These are phyloP conservation scores for Sugiyamaella xylanicola DNA, from an alignment of 1,139 yeast genomes.

Conservation along the genomic window DNA sequence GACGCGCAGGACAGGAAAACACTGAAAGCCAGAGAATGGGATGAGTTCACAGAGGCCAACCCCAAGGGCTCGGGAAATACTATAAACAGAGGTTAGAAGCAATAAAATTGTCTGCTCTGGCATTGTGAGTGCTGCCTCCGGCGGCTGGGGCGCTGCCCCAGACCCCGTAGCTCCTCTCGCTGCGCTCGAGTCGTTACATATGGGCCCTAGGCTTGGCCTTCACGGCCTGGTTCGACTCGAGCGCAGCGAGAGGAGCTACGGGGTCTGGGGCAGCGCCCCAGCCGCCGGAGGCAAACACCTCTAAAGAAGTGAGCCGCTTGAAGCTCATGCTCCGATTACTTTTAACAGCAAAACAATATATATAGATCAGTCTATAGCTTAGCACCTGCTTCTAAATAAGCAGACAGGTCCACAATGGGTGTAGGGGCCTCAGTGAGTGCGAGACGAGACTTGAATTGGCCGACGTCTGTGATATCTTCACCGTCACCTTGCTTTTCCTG, in stretches of 20 bases:
- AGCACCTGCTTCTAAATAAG: constrained; percentile 36
- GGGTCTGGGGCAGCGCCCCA: not conserved
- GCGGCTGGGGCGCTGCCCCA: constrained; percentile 1
- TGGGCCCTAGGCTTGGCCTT: not conserved
- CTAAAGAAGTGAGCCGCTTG: not conserved
- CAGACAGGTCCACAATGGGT: constrained; percentile 39
- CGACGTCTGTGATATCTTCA: constrained; percentile 31
- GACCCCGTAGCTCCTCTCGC: not conserved
- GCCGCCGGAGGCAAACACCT: not conserved
- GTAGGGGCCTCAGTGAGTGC: constrained; percentile 40
- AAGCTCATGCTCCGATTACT: not conserved
- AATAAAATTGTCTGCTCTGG: too few relatives aligned
- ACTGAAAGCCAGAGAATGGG: constrained; percentile 80
- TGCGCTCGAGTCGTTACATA: not conserved
- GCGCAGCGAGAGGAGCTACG: not conserved
- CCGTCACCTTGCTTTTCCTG: constrained; percentile 31
- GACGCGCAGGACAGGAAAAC: constrained; percentile 59
- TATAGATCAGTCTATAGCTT: constrained; percentile 32
- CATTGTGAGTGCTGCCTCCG: not conserved
- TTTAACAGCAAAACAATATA: not conserved
- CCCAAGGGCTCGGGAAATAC: constrained; percentile 82
- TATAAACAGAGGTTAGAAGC: constrained; percentile 70
- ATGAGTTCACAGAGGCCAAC: constrained; percentile 84
- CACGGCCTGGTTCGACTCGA: too few relatives aligned
- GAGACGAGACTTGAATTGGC: constrained; percentile 38